Evolutionary conservation across 2,329 filamentous ascomycete species (phyloP).

Genomic region (Helotiales sp.): DNA sequence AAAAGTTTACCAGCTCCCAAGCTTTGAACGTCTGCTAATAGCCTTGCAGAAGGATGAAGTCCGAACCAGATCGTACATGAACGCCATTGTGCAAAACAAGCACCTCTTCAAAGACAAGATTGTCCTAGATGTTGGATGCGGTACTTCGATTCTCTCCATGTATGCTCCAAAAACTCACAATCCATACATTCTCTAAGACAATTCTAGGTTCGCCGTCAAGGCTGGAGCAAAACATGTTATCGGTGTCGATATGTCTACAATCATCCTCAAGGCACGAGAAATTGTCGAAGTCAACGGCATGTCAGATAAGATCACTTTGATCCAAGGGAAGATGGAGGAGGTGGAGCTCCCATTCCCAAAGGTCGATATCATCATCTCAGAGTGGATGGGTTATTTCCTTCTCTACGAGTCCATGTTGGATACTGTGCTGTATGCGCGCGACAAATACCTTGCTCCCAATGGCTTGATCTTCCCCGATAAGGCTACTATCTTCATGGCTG

Average conservation of each 20-base stretch:
- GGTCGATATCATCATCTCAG: constrained; percentile 99
- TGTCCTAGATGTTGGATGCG: constrained; percentile 95
- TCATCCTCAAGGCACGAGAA: constrained; percentile 96
- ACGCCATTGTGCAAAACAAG: constrained; percentile 95
- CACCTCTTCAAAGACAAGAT: constrained; percentile 91
- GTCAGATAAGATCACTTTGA: constrained; percentile 91
- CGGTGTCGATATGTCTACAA: constrained; percentile 99
- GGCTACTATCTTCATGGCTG: constrained; percentile 94
- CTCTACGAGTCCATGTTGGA: constrained; percentile 99
- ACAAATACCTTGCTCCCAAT: constrained; percentile 82
- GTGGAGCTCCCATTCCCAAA: constrained; percentile 89
- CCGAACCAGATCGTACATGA: constrained; percentile 93
- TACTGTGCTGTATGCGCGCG: constrained; percentile 93
- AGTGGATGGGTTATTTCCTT: constrained; percentile 99
- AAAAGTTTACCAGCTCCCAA: constrained; percentile 14
- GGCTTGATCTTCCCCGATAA: constrained; percentile 98
- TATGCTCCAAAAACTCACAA: constrained; percentile 47
- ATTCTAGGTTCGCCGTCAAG: constrained; percentile 85
- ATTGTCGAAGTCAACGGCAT: constrained; percentile 93
- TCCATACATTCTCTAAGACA: constrained; percentile 12
- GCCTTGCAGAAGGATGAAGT: constrained; percentile 88
- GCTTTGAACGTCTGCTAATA: constrained; percentile 18
- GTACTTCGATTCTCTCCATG: constrained; percentile 98
- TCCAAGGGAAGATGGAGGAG: constrained; percentile 99
- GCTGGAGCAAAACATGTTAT: constrained; percentile 98